Base-by-base conservation (phyloP, 192 early-diverging fungal species). In the Mortierella antarctica region DNA sequence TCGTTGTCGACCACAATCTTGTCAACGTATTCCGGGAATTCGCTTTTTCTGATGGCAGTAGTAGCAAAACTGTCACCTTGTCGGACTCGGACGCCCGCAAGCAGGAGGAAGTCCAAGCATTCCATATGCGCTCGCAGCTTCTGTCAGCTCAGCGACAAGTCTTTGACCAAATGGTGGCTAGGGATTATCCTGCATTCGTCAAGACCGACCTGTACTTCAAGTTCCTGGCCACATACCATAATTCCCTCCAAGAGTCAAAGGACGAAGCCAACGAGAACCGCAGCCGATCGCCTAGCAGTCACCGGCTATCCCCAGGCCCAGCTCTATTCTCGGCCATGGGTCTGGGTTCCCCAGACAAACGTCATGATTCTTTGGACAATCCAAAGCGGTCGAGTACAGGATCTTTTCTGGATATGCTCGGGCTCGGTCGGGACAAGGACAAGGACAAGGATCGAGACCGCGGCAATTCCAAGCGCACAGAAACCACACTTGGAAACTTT, bases 201-300 rank as follows among this genome's bases (percentile, higher is more conserved):
- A 81, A 84, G 17, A 88, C 84, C 52, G 86, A 89, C 21, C 71
- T 93, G 3, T 94, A 92, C 56, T 86, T 89, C 67, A 84, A 90
- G 45, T 88, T 91, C 48, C 67, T 94, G 47, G 84, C 83, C 2
- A 84, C 87, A 18, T 87, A 89, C 23, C 86, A 88, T 11, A 85
- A 73, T 14, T 70, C 82, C n/a, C 62, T 68, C 5, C 45, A 56
- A 12, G 80, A 82, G 9, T 12, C 70, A 20, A 63, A 62, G 48
- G 47, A 55, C 20, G 44, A 45, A 15, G 8, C 47, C 18, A 39
- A 8, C 3, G 21, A 21, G 2, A 21, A 40, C 17, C 17, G 21
- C 48, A 52, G 39, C 13, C 54, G 64, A 40, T 47, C 48, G 7
- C 53, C 57, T 23, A 49, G 15, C n/a, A 14, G 15, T 39, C 64